Conservation (phyloP, 768 basidiomycete species). For the Russula compacta region DNA sequence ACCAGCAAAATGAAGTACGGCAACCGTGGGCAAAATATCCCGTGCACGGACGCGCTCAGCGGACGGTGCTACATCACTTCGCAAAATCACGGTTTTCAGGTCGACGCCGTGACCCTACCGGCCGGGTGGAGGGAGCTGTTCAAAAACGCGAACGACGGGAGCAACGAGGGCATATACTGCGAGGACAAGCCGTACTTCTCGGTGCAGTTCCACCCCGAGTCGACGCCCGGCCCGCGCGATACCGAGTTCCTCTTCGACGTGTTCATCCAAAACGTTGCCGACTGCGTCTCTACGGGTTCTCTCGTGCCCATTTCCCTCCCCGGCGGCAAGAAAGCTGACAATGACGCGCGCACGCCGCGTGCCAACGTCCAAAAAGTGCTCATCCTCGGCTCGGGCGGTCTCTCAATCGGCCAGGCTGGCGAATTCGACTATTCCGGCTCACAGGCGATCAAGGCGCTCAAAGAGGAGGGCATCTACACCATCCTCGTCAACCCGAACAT, state of each 20-base stretch:
- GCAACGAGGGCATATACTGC: conserved; percentile 96
- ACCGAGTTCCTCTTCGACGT: conserved; percentile 99
- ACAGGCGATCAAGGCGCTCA: conserved; percentile 98
- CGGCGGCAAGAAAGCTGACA: conserved; percentile 75
- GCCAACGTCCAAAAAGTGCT: conserved; percentile 86
- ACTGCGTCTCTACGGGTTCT: conserved; percentile 52
- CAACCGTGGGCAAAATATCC: conserved; percentile 98
- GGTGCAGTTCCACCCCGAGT: conserved; percentile 98
- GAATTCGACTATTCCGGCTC: conserved; percentile 99
- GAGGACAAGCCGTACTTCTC: conserved; percentile 93
- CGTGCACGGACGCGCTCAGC: conserved; percentile 87
- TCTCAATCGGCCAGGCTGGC: conserved; percentile 97
- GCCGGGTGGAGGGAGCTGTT: conserved; percentile 90
- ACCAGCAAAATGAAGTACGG: conserved; percentile 99
- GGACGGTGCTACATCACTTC: conserved; percentile 98
- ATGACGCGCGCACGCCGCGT: conserved; percentile 61
- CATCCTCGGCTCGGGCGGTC: conserved; percentile 92
- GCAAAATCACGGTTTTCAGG: conserved; percentile 98
- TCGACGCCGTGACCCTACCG: conserved; percentile 72
- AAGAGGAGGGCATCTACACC: conserved; percentile 98
- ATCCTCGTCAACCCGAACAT: conserved; percentile 99
- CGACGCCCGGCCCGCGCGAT: conserved; percentile 91
- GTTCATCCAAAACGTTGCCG: conserved; percentile 81
- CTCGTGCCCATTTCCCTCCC: conserved; percentile 58
- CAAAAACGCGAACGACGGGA: conserved; percentile 92